Conservation (phyloP, 106 monocot genomes). For the Gastrodia elata region DNA sequence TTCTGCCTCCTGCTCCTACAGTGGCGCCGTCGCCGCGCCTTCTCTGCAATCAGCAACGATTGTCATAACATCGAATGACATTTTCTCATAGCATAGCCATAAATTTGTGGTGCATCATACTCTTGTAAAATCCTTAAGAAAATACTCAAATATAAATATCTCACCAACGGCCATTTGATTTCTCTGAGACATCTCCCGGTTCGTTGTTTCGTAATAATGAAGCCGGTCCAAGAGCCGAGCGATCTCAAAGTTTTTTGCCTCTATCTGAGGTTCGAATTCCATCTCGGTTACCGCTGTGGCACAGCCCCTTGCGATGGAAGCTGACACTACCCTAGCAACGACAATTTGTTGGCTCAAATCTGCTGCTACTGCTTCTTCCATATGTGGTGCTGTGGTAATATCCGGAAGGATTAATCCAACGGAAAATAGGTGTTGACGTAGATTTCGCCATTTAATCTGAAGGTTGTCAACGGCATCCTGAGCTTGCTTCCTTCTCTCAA, state of each 20-base stretch:
- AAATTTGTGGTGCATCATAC: no score
- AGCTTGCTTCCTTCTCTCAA: constrained; percentile 71
- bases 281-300: constrained; percentile 43
- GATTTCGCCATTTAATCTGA: constrained; percentile 40
- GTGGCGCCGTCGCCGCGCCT: constrained; percentile 18
- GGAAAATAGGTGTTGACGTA: constrained; percentile 42
- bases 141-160: constrained; percentile 2
- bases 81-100: no score
- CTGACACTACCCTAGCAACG: constrained; percentile 35
- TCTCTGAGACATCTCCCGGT: constrained; percentile 69
- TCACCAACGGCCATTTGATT: constrained; percentile 79
- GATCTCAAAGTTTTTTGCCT: constrained; percentile 64
- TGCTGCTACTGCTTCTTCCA: constrained; percentile 27
- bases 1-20: constrained; percentile 26
- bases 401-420: constrained; percentile 43
- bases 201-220: constrained; percentile 74
- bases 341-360: constrained; percentile 43
- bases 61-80: not conserved
- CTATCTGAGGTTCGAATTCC: constrained; percentile 40
- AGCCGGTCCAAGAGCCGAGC: constrained; percentile 48
- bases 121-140: no score
- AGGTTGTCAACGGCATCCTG: constrained; percentile 45
- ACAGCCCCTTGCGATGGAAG: constrained; percentile 34
- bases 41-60: constrained; percentile 17
- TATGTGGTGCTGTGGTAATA: constrained; percentile 12